phyloP scores from a whole-genome alignment of 2,329 filamentous ascomycete genomes.

The Blastomyces gilchristii region DNA sequence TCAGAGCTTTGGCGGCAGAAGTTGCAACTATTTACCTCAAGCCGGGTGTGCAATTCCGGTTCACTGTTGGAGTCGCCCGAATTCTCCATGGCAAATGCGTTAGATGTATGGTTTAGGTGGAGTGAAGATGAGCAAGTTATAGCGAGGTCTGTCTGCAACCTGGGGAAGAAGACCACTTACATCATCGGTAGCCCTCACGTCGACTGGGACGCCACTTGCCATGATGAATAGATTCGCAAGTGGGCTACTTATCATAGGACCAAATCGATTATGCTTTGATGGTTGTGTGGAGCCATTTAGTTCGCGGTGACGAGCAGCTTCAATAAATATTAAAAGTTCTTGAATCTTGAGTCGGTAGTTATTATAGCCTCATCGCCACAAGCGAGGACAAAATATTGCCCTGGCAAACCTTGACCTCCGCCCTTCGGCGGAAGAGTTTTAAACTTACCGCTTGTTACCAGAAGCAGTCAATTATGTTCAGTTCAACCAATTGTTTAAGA shows the following conservation, averaged over 20 bases:
- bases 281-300: too few species aligned
- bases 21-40: constrained; percentile 24
- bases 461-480: too few species aligned
- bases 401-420: too few species aligned
- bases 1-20: not conserved
- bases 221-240: not conserved
- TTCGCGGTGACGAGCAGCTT: too few species aligned
- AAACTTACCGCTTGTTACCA: not conserved
- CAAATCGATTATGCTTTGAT: too few species aligned
- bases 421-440: not conserved
- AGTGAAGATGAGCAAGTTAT: not conserved
- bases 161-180: not conserved
- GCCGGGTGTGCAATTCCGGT: constrained; percentile 22
- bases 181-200: not conserved
- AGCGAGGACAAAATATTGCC: not conserved
- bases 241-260: too few species aligned
- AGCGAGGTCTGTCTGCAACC: not conserved
- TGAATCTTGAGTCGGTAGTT: too few species aligned
- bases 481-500: too few species aligned
- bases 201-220: constrained; percentile 6
- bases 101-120: not conserved
- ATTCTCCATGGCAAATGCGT: constrained; percentile 15
- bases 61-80: constrained; percentile 28
- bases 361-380: not conserved
- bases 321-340: too few species aligned